Evolutionary conservation across 768 basidiomycete species (phyloP).

Genomic region (Suillus americanus): DNA sequence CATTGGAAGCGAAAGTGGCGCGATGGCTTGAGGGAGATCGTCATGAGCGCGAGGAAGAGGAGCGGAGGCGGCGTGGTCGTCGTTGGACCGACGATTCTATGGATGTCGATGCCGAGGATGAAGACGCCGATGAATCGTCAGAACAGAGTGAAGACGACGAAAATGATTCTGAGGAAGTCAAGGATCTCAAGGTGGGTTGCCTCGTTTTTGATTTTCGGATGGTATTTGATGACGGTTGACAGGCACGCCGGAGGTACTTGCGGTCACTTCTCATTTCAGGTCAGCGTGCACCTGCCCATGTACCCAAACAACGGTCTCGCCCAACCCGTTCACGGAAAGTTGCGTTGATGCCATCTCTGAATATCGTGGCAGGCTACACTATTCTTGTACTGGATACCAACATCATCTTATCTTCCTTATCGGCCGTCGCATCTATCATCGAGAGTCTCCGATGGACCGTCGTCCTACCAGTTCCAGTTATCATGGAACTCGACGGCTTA

Average conservation of each 20-base stretch:
- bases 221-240: constrained; percentile 11
- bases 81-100: constrained; percentile 68
- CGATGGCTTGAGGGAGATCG: constrained; percentile 71
- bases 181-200: constrained; percentile 69
- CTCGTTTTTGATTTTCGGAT: constrained; percentile 6
- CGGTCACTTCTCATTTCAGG: constrained; percentile 59
- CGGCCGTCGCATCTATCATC: constrained; percentile 70
- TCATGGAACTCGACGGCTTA: constrained; percentile 97
- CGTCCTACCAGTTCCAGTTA: constrained; percentile 88
- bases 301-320: constrained; percentile 28
- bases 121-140: constrained; percentile 45
- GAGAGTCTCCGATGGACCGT: constrained; percentile 85
- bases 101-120: constrained; percentile 66
- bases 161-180: constrained; percentile 70
- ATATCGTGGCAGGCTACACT: constrained; percentile 82
- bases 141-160: constrained; percentile 54
- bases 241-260: constrained; percentile 78
- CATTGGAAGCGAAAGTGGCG: constrained; percentile 64
- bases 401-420: constrained; percentile 82
- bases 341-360: constrained; percentile 42
- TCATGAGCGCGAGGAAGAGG: constrained; percentile 67
- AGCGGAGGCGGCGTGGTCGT: constrained; percentile 57
- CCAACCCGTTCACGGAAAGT: constrained; percentile 28
- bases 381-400: constrained; percentile 94
- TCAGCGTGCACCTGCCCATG: constrained; percentile 32